Evolutionary conservation across 352 stramenopile species (phyloP).

Genomic region (Pythium sp.): DNA sequence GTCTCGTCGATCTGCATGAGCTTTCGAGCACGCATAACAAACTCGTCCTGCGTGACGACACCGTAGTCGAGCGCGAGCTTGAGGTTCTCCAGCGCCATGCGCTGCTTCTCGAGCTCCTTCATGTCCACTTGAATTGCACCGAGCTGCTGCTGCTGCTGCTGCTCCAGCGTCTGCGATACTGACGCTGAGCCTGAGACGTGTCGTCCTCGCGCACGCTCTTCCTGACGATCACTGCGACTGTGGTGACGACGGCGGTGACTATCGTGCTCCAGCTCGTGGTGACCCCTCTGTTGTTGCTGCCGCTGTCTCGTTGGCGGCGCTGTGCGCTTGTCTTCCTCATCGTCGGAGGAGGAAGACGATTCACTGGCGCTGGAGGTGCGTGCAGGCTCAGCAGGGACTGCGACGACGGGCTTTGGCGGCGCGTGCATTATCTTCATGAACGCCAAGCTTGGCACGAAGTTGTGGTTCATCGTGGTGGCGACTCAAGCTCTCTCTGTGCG

Average conservation of each 20-base stretch:
- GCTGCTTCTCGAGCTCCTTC: conserved; percentile 2
- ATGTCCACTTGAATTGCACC: neutral
- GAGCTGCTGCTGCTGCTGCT: neutral
- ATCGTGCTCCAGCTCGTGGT: neutral
- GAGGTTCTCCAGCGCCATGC: conserved; percentile 4
- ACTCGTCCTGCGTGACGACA: neutral
- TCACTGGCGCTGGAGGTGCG: neutral
- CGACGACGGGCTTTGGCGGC: neutral
- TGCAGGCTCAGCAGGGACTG: neutral
- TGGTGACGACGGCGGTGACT: neutral
- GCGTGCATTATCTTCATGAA: too few species aligned
- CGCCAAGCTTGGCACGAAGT: too few species aligned
- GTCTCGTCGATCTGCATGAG: neutral
- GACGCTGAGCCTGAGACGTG: neutral
- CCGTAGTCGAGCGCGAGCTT: conserved; percentile 6
- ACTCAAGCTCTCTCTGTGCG: too few species aligned
- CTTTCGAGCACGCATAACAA: neutral
- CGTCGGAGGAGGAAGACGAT: neutral
- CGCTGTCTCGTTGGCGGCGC: neutral
- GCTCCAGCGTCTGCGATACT: neutral
- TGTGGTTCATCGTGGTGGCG: too few species aligned
- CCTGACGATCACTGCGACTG: neutral
- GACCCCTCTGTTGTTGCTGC: neutral
- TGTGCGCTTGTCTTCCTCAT: neutral
- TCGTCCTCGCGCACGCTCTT: neutral